Percentiles rank a stretch among this genome's conserved stretches.
These are phyloP conservation scores for Zoysia pacifica DNA, from an alignment of 176 grass and related monocot species.

Conservation along the genomic window DNA sequence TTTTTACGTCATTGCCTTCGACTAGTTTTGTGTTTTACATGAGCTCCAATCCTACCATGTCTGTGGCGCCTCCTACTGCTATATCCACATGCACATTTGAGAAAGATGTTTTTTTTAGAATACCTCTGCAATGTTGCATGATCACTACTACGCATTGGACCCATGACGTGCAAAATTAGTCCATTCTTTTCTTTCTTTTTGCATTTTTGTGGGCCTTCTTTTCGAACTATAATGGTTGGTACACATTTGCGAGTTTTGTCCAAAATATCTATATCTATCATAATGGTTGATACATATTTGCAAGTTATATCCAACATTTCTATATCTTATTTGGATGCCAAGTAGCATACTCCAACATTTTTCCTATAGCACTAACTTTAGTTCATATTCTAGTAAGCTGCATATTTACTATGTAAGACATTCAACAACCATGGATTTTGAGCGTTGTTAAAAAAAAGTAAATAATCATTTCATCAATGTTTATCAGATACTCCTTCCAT, in stretches of 20 bases:
- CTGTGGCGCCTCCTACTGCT: neutral
- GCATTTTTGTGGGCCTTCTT: neutral
- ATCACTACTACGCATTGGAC: neutral
- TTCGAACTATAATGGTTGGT: neutral
- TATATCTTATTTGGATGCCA: neutral
- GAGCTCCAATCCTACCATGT: constrained; percentile 19
- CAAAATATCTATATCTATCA: neutral
- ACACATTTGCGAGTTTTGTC: neutral
- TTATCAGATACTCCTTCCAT: neutral
- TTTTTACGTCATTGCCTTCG: neutral
- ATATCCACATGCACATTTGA: neutral
- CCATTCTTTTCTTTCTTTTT: neutral
- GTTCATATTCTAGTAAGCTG: constrained; percentile 9
- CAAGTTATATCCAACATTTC: no score
- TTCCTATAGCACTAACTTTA: neutral
- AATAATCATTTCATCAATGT: neutral
- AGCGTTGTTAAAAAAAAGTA: neutral
- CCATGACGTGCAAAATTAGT: neutral
- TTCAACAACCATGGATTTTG: neutral
- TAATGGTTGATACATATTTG: no score
- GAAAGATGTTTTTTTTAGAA: neutral
- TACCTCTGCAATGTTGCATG: neutral
- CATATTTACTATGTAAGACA: neutral
- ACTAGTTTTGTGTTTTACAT: constrained; percentile 22
- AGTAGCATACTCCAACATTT: neutral